These are phyloP conservation scores for Ascosphaera pollenicola DNA, from an alignment of 2,329 filamentous ascomycete species.

Conservation along the genomic window DNA sequence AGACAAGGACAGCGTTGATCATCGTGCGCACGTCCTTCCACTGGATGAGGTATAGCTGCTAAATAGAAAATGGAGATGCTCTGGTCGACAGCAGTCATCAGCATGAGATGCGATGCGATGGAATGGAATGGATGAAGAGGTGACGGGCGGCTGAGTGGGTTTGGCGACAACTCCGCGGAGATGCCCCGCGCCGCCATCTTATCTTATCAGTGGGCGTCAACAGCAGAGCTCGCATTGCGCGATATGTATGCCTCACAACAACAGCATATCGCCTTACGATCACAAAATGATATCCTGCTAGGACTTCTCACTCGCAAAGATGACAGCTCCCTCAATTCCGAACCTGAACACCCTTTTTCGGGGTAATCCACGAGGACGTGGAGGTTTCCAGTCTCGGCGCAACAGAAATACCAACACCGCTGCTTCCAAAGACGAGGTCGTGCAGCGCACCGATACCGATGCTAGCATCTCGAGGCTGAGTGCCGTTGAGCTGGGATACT, in stretches of 20 bases:
- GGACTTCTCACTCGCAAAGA: slow-evolving; percentile 13
- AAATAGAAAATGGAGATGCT: no score
- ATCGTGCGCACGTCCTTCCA: slow-evolving; percentile 32
- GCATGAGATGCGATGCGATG: no score
- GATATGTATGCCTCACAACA: no score
- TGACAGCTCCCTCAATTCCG: slow-evolving; percentile 56
- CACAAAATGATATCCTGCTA: no score
- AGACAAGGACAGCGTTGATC: slow-evolving; percentile 98
- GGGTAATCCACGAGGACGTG: slow-evolving; percentile 21
- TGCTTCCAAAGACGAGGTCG: slow-evolving; percentile 40
- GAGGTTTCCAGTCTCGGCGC: slow-evolving; percentile 15
- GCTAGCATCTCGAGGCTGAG: slow-evolving; percentile 75
- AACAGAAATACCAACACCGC: slow-evolving; percentile 8
- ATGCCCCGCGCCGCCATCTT: no score
- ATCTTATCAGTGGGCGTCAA: no score
- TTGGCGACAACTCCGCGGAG: no score
- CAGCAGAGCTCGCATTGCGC: no score
- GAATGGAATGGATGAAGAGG: no score
- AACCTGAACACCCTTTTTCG: slow-evolving; percentile 45
- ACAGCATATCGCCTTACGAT: neutral
- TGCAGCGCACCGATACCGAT: slow-evolving; percentile 82
- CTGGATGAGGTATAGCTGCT: no score
- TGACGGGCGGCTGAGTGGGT: no score
- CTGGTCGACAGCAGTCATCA: no score
- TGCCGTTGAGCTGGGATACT: slow-evolving; percentile 65